Evolutionary conservation across 176 grass and related monocot species (phyloP), one percentile per base, ranked within the genome.

Genomic region (Oryza rufipogon): DNA sequence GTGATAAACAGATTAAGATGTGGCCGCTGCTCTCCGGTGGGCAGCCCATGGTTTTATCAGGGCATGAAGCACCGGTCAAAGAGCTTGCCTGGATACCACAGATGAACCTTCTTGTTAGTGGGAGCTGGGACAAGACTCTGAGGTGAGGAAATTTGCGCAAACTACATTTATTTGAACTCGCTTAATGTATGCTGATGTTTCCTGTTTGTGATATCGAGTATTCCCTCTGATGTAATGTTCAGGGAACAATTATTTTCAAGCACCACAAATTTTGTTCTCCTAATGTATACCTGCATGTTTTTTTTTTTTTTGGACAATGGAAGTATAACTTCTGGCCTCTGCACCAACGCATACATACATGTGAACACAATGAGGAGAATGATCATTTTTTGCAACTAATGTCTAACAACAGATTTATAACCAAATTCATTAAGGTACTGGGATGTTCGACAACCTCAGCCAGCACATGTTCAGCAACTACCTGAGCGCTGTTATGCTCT

Each of bases 41-140:
- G 19, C 93, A 93, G 78, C 89, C 96, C 41, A 92, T 87, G 1
- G 25, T 19, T 19, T 84, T 98, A 13, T 66, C 91, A 64, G 86
- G 88, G 42, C 96, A 98, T 78, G 93, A 95, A 70, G 93, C 85
- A 3, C 91, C 93, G 4, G 66, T 98, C 70, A 93, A 90, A 75
- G 89, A 98, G 44, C 76, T 95, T 23, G 83, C 96, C 58, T 98
- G 93, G 91, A 87, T 98, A 71, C 85, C 87, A 54, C 89, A 95
- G 47, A 89, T 95, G 92, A 95, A 86, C 69, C 91, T 98, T 69
- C 87, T 98, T 76, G 91, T 98, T 26, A 95, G 92, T 69, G 91
- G 92, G 64, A 90, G 89, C 74, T 98, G 87, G 96, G 96, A 98
- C 54, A 98, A 98, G 86, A 93, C 96, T 71, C 20, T 95, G 77